Base-by-base conservation (phyloP, 768 basidiomycete species). In the Asterophora lycoperdoides region DNA sequence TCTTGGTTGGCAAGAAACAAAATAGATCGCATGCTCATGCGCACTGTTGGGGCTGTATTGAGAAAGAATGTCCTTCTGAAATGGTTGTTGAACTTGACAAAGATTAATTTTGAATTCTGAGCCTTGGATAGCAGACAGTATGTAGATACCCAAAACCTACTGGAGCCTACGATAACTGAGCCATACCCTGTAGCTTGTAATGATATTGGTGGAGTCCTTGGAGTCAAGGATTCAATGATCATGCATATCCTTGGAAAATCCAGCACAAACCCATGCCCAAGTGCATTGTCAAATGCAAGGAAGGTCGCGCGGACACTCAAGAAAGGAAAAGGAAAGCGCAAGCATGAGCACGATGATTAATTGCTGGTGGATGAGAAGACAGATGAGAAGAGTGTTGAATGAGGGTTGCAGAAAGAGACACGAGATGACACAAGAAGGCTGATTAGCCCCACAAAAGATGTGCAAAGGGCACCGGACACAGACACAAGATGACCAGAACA, bases 211-310 rank as follows among this genome's bases (percentile, higher is more conserved):
- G 51, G 53, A 1, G 44, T 59, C 5, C 57, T 53, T 34, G 55
- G 61, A 26, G 60, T 56, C 23, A 62, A 61, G 44, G 43, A 51
- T 6, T 46, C 59, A 0, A 65, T 65, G 64, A 47, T 62, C 35
- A 57, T 58, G 8, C 64, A 64, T 35, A 44, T 63, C 10, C 43
- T 62, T 5, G 61, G 59, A 1, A 55, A 54, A 20, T 26, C 47
- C 19, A 36, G 51, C 6, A 38, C 19, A n/a, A 58, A 42, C 14
- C 44, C 49, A 26, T 64, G 63, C 41, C 61, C 41, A 13, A 46
- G 57, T 41, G 52, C 56, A 39, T 45, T 23, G 6, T 32, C 34
- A 40, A 42, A 49, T 34, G 58, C 56, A 8, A 30, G 34, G 11
- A 56, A 55, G 23, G 34, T 26, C 2, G 59, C 56, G 14, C 56